phyloP scores from a whole-genome alignment of 164 flowering plant species.

The Houttuynia cordata region DNA sequence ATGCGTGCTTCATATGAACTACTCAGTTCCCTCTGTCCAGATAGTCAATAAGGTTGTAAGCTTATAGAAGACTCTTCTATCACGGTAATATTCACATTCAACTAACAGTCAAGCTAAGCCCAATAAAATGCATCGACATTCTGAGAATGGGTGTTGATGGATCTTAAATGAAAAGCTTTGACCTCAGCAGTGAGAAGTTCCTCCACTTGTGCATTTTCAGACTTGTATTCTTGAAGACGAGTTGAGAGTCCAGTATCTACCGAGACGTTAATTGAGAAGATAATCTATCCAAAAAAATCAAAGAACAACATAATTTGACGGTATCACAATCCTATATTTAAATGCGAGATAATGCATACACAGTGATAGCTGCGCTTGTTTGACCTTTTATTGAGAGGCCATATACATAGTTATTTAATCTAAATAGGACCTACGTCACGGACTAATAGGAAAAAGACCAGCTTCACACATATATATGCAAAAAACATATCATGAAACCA shows the following conservation, averaged over 20 bases:
- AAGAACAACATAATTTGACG: too few species aligned
- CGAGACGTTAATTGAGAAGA: constrained; percentile 19
- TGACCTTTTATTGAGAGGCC: too few species aligned
- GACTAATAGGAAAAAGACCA: too few species aligned
- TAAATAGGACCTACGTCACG: too few species aligned
- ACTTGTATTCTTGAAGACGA: constrained; percentile 96
- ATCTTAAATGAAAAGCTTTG: constrained; percentile 5
- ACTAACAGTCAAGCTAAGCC: background rate
- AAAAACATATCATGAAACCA: background rate
- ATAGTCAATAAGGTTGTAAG: background rate
- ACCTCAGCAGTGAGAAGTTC: constrained; percentile 95
- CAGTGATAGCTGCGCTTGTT: background rate
- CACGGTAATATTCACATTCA: background rate
- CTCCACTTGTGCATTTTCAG: constrained; percentile 96
- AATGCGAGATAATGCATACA: background rate
- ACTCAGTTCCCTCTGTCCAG: constrained; percentile 66
- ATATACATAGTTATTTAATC: too few species aligned
- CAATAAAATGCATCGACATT: background rate
- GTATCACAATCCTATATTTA: background rate
- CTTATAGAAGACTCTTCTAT: background rate
- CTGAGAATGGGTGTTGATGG: background rate
- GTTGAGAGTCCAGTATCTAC: constrained; percentile 97
- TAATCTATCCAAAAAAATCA: too few species aligned
- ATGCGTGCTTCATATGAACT: constrained; percentile 67
- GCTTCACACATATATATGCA: too few species aligned